These are phyloP conservation scores for Acephala macrosclerotiorum DNA, from an alignment of 2,329 filamentous ascomycete species.

Conservation along the genomic window DNA sequence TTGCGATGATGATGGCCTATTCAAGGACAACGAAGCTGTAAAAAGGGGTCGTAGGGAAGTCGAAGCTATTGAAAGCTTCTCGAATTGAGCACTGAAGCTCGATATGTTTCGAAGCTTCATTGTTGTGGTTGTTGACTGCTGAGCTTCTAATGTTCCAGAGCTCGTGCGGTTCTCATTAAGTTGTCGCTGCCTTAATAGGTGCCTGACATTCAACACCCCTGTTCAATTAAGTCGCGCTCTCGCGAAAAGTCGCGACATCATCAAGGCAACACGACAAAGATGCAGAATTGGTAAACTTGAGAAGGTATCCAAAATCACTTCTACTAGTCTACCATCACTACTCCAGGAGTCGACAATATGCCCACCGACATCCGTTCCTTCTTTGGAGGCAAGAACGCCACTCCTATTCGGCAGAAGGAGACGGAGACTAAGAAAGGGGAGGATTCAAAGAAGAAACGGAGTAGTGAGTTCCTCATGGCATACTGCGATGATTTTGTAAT, in stretches of 20 bases:
- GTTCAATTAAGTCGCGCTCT: slow-evolving; percentile 29
- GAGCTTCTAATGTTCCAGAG: neutral
- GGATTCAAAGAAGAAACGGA: slow-evolving; percentile 43
- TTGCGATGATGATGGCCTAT: slow-evolving; percentile 29
- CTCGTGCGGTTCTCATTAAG: slow-evolving; percentile 1
- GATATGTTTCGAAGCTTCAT: slow-evolving; percentile 40
- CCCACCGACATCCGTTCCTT: slow-evolving; percentile 89
- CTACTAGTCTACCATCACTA: neutral
- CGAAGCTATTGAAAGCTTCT: slow-evolving; percentile 41
- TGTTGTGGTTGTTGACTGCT: slow-evolving; percentile 22
- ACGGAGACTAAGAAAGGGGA: slow-evolving; percentile 42
- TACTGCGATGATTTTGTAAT: neutral
- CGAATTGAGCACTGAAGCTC: slow-evolving; percentile 42
- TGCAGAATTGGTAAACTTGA: neutral
- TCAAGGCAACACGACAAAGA: slow-evolving; percentile 10
- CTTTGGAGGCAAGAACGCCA: slow-evolving; percentile 78
- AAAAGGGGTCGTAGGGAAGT: slow-evolving; percentile 42
- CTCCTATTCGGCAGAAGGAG: slow-evolving; percentile 54
- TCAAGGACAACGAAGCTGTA: slow-evolving; percentile 31
- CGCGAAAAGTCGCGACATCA: slow-evolving; percentile 34
- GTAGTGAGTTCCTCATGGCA: slow-evolving; percentile 33
- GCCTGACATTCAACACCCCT: slow-evolving; percentile 4
- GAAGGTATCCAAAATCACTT: neutral
- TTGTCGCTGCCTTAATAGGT: neutral
- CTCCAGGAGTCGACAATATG: slow-evolving; percentile 57